Conservation (phyloP, 2,329 filamentous ascomycete species). For the Coccinonectria pachysandricola region DNA sequence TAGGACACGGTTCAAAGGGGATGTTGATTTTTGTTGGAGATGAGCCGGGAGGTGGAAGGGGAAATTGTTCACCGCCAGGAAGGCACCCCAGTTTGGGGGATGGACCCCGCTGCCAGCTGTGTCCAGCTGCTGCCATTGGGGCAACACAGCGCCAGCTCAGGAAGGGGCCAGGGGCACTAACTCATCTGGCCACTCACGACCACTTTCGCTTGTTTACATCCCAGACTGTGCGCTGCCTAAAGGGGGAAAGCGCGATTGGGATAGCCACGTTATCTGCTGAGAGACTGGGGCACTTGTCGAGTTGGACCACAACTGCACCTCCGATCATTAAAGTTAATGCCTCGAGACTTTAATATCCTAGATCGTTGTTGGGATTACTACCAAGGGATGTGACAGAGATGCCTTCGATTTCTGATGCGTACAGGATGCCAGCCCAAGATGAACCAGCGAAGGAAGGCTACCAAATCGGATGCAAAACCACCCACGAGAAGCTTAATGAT, state of each 20-base stretch:
- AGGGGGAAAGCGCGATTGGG: slow-evolving; percentile 20
- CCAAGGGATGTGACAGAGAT: too few species aligned
- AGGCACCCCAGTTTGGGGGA: slow-evolving; percentile 6
- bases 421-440: slow-evolving; percentile 1
- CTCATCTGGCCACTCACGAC: slow-evolving; percentile 9
- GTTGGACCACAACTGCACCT: slow-evolving; percentile 6
- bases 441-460: too few species aligned
- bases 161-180: slow-evolving; percentile 3
- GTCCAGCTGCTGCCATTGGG: neutral
- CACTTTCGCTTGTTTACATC: slow-evolving; percentile 26
- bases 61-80: slow-evolving; percentile 28
- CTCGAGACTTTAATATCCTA: neutral
- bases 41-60: slow-evolving; percentile 10
- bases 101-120: neutral
- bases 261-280: slow-evolving; percentile 7
- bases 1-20: slow-evolving; percentile 15
- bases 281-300: slow-evolving; percentile 10
- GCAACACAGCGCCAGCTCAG: slow-evolving; percentile 4
- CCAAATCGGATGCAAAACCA: too few species aligned
- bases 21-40: slow-evolving; percentile 28
- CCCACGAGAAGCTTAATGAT: too few species aligned
- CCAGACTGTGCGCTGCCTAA: slow-evolving; percentile 19
- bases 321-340: neutral
- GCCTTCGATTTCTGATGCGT: too few species aligned
- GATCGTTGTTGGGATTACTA: too few species aligned